Evolutionary conservation across 208 protist species (phyloP), one percentile per base, ranked within the genome.

Genomic region (Wallacemonas sp.): DNA sequence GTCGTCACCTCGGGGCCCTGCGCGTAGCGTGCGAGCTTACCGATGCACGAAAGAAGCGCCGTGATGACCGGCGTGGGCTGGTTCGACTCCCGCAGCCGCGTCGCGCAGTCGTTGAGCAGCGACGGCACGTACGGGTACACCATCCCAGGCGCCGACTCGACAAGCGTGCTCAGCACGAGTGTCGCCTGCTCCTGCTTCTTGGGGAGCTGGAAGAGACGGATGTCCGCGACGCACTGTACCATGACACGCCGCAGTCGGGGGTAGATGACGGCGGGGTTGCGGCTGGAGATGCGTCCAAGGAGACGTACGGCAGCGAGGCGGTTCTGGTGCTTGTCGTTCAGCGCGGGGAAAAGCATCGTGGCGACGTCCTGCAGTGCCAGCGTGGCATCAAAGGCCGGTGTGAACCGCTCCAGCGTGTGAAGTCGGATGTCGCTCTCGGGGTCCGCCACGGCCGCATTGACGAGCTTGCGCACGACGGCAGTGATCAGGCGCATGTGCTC

Each of bases 241-340:
- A 95, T 87, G 27, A 94, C 88, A 38, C 78, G 80, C 16, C 89
- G 77, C 41, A 96, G 76, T 76, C 88, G 90, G 4, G 88, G 88
- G 44, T 89, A 84, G 21, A 94, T 74, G 74, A 87, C 83, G 19
- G 80, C 78, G 14, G 88, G 88, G 68, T 96, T 94, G 30, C 83
- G 74, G 43, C 71, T 65, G 6, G 92, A 91, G 33, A 96, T 67
- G 41, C 92, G 84, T 29, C 88, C 92, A n/a, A 96, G 79, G 26
- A 96, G 75, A 17, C 75, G 83, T 36, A 91, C 83, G 2, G 83
- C 87, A 23, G 83, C 88, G 39, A 93, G 69, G 38, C 84, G 79
- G 47, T 96, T 95, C 62, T 92, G 85, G 56, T 92, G 83, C 62
- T 94, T 90, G 76, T 96, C 89, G 68, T 94, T 75, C 32, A 96